Base-by-base conservation (phyloP, 208 protist species). In the Acanthamoeba quina region DNA sequence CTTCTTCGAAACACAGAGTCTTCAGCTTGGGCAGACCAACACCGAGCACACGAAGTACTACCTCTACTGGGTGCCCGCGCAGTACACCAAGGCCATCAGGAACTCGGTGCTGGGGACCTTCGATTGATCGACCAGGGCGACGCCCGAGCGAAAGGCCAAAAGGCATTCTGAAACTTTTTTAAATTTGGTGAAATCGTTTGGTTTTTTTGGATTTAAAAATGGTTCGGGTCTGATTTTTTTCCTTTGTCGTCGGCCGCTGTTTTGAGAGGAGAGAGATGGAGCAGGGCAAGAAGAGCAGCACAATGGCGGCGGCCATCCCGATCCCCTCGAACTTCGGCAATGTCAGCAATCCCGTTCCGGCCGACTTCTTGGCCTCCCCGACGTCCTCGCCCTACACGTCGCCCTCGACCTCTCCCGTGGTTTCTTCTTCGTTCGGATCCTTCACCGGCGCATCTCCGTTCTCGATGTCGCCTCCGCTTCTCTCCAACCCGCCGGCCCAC, bases 61-160 rank as follows among this genome's bases (percentile, higher is more conserved):
- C 58, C 47, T 94, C 19, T 94, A 94, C 52, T 94, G 78, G 74
- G 91, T 94, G 10, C 91, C 91, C 19, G 78, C 68, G 7, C 91
- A 94, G 31, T 94, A 94, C 91, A 47, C 49, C 21, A 70, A 94
- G 24, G 56, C 91, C 91, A 94, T 94, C 91, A 54, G 49, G 44
- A 72, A 94, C 37, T 44, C 60, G 29, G 31, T 94, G 19, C 37
- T 94, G 5, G 91, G 91, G 7, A 60, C 74, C n/a, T 94, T 90
- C 37, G 58, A 70, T 31, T 90, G 24, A 88, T n/a, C n/a, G n/a
- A n/a, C n/a, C n/a, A n/a, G n/a, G n/a, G n/a, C n/a, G n/a, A n/a
- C n/a, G n/a, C n/a, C n/a, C n/a, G n/a, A n/a, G n/a, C n/a, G n/a
- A n/a, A n/a, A n/a, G n/a, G n/a, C n/a, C n/a, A n/a, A n/a, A 41